These are phyloP conservation scores for Graphium sp. DNA, from an alignment of 2,329 filamentous ascomycete genomes.

Conservation along the genomic window DNA sequence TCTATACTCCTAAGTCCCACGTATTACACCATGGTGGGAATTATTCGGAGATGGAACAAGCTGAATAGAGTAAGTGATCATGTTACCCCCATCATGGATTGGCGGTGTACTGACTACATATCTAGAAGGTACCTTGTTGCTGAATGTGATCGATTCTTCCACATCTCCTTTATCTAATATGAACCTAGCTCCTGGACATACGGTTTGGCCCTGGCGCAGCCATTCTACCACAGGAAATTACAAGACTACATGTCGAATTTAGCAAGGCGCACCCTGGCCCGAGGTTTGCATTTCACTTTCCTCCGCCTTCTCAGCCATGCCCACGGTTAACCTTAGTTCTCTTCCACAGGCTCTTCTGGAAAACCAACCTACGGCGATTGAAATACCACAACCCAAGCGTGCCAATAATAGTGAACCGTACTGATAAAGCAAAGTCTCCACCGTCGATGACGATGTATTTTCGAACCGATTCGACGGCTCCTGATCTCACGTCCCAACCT, in stretches of 20 bases:
- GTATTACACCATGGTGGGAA: slow-evolving; percentile 23
- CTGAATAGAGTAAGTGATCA: slow-evolving; percentile 42
- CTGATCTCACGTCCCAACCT: slow-evolving; percentile 18
- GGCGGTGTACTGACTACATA: slow-evolving; percentile 7
- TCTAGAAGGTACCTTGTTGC: slow-evolving; percentile 22
- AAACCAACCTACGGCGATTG: slow-evolving; percentile 61
- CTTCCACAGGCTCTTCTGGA: slow-evolving; percentile 70
- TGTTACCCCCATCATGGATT: not conserved
- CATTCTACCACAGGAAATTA: slow-evolving; percentile 59
- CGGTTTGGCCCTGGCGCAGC: slow-evolving; percentile 72
- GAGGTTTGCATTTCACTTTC: slow-evolving; percentile 30
- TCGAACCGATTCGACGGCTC: slow-evolving; percentile 17
- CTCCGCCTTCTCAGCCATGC: slow-evolving; percentile 5
- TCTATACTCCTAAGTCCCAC: not conserved
- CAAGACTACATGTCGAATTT: slow-evolving; percentile 61
- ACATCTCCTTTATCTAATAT: slow-evolving; percentile 4
- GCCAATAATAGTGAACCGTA: slow-evolving; percentile 67
- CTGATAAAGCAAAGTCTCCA: slow-evolving; percentile 32
- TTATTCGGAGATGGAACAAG: slow-evolving; percentile 43
- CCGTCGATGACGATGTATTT: slow-evolving; percentile 53
- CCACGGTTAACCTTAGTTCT: slow-evolving; percentile 11
- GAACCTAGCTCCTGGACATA: slow-evolving; percentile 49
- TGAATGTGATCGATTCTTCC: slow-evolving; percentile 6
- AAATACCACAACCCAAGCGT: slow-evolving; percentile 89
- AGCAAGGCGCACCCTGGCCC: slow-evolving; percentile 57